phyloP scores from a whole-genome alignment of 2,329 filamentous ascomycete genomes.

The Huntiella savannae region DNA sequence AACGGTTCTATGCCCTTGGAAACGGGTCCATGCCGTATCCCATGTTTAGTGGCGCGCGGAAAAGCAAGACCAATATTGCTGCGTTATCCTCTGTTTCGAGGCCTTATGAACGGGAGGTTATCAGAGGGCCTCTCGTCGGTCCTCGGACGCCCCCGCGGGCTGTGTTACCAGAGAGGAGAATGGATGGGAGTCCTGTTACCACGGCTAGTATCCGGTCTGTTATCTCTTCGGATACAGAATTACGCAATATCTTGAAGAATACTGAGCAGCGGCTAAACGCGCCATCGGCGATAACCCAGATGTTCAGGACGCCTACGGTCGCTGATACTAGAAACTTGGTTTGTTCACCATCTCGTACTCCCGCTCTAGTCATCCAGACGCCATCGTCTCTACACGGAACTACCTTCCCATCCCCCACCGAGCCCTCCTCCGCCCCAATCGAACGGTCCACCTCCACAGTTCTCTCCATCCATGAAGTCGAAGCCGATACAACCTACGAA shows the following conservation, averaged over 20 bases:
- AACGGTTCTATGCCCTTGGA: conserved; percentile 3
- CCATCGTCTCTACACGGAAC: too few species aligned
- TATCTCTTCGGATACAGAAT: conserved; percentile 24
- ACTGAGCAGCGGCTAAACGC: conserved; percentile 30
- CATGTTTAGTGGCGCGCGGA: conserved; percentile 6
- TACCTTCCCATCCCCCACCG: too few species aligned
- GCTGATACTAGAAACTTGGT: conserved; percentile 4
- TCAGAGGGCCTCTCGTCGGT: not conserved
- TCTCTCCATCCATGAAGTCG: conserved; percentile 2
- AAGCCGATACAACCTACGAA: not conserved
- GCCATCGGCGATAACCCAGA: conserved; percentile 4
- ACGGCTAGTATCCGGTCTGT: not conserved
- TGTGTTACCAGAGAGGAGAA: not conserved
- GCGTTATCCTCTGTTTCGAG: not conserved
- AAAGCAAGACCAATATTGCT: not conserved
- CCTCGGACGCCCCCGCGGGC: conserved; percentile 1
- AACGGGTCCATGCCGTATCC: conserved; percentile 4
- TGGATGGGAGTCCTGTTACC: not conserved
- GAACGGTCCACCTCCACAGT: not conserved
- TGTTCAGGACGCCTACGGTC: conserved; percentile 6
- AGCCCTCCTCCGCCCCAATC: too few species aligned
- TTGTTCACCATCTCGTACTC: conserved; percentile 5
- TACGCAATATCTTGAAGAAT: conserved; percentile 31
- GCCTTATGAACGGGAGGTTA: too few species aligned
- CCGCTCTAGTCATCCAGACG: not conserved